These are phyloP conservation scores for Emydomyces testavorans DNA, from an alignment of 2,329 filamentous ascomycete genomes.

Conservation along the genomic window DNA sequence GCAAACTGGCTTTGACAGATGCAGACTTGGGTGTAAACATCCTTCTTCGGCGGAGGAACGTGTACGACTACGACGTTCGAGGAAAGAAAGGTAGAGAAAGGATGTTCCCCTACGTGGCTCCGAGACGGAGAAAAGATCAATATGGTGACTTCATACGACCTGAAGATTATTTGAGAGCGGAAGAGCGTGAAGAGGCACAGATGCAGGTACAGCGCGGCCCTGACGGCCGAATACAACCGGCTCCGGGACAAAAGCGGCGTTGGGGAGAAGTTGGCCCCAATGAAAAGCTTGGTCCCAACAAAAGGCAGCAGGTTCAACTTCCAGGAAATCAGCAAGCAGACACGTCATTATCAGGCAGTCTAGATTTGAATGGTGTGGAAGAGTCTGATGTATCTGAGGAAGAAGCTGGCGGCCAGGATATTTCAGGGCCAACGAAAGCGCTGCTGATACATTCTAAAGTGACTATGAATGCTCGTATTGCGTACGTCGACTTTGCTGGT, in stretches of 20 bases:
- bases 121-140: slow-evolving; percentile 70
- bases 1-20: slow-evolving; percentile 75
- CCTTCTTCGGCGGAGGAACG: slow-evolving; percentile 71
- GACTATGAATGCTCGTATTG: slow-evolving; percentile 60
- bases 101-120: slow-evolving; percentile 77
- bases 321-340: slow-evolving; percentile 29
- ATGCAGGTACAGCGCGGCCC: slow-evolving; percentile 49
- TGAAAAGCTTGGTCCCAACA: slow-evolving; percentile 40
- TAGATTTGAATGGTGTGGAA: slow-evolving; percentile 33
- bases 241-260: slow-evolving; percentile 81
- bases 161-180: slow-evolving; percentile 84
- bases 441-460: slow-evolving; percentile 53
- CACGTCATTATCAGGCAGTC: slow-evolving; percentile 33
- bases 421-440: slow-evolving; percentile 62
- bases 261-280: slow-evolving; percentile 61
- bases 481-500: slow-evolving; percentile 83
- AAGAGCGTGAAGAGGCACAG: slow-evolving; percentile 71
- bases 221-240: slow-evolving; percentile 46
- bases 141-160: slow-evolving; percentile 89
- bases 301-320: slow-evolving; percentile 44
- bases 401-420: slow-evolving; percentile 39
- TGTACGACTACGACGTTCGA: slow-evolving; percentile 87
- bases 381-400: slow-evolving; percentile 46
- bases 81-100: slow-evolving; percentile 86
- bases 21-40: slow-evolving; percentile 88